Evolutionary conservation across 345 rosid genomes (phyloP), one percentile per base, ranked within the genome.

Genomic region (Mercurialis annua): DNA sequence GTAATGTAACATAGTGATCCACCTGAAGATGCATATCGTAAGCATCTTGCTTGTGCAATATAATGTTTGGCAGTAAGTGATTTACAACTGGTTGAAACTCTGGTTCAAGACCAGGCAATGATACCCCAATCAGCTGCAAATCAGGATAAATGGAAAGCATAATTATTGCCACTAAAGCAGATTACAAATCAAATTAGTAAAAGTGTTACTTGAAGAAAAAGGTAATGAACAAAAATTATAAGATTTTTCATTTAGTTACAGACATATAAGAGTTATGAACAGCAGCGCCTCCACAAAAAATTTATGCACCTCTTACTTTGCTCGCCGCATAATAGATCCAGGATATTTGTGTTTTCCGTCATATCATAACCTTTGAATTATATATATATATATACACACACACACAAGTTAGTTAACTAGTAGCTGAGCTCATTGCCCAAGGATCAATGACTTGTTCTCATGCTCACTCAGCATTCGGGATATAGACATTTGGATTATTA

Each of bases 1-100:
- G 36, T 57, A 54, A 76, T n/a, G 40, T 48, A 52, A 47, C 58
- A 44, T 74, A 23, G 48, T 59, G 48, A 56, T 67, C 64, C 62
- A 90, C 96, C 93, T 86, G 89, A 73, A 90, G 96, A 84, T 90
- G 83, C 81, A 87, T 72, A 71, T 90, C 88, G 30, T 83, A 81
- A 57, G 82, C 79, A 71, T 87, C 96, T 70, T 81, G 96, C 69
- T 83, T 90, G 84, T 86, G 92, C n/a, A 84, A 80, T 46, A 77
- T 33, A 59, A 90, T 87, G 62, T 78, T 81, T 2, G 93, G 96
- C 74, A 90, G 77, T 68, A 90, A 73, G 73, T 87, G 90, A 83
- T 75, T 86, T 48, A 90, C 84, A 72, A 90, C 91, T 26, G 93
- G 93, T 71, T 87, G 96, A 71, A 90, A 90, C 77, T 87, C 96